Percentiles rank a stretch among this genome's conserved stretches.
These are phyloP conservation scores for Boletellus emodensis DNA, from an alignment of 768 basidiomycete genomes.

Conservation along the genomic window DNA sequence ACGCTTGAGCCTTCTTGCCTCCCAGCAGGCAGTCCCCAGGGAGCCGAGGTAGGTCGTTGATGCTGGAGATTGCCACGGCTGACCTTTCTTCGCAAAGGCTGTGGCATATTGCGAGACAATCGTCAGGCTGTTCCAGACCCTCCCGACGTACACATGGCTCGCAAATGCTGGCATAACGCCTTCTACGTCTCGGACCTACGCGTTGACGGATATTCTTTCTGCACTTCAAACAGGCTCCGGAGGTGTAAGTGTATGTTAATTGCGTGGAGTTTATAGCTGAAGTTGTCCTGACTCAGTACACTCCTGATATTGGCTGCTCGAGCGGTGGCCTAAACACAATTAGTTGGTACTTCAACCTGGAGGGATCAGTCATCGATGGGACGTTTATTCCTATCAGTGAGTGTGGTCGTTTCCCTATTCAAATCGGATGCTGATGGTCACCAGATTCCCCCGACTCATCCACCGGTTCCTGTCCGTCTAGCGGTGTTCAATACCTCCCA, in stretches of 20 bases:
- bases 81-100: constrained; percentile 38
- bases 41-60: constrained; percentile 50
- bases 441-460: constrained; percentile 46
- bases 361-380: constrained; percentile 67
- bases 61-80: background rate
- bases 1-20: constrained; percentile 58
- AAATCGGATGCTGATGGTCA: constrained; percentile 1
- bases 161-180: constrained; percentile 71
- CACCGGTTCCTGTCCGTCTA: constrained; percentile 47
- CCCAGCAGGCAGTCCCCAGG: constrained; percentile 52
- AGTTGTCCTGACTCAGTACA: constrained; percentile 33
- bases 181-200: constrained; percentile 51
- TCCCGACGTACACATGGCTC: constrained; percentile 76
- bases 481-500: constrained; percentile 56
- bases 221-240: constrained; percentile 56
- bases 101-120: constrained; percentile 61
- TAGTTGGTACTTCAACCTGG: constrained; percentile 61
- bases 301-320: constrained; percentile 46
- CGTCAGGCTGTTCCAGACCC: constrained; percentile 56
- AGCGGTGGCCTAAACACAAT: constrained; percentile 39
- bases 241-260: constrained; percentile 29
- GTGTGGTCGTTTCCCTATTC: constrained; percentile 11
- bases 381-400: constrained; percentile 55
- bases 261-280: background rate
- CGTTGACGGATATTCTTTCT: constrained; percentile 46